phyloP scores from a whole-genome alignment of 768 basidiomycete genomes.

The Leccinellum albellum region DNA sequence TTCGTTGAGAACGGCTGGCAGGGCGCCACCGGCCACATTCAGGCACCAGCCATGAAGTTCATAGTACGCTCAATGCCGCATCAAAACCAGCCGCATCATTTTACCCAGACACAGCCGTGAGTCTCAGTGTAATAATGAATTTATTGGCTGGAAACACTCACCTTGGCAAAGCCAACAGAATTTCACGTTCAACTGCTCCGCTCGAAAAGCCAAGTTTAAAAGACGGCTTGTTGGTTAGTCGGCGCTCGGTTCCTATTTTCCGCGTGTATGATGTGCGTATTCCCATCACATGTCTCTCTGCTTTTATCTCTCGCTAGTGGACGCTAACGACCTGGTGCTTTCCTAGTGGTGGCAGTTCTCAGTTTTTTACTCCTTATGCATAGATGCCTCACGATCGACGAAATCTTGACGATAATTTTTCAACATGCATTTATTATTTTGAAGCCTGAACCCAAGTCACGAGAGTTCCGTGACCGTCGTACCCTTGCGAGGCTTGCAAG shows the following conservation, averaged over 20 bases:
- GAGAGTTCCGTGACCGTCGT: slow-evolving; percentile 27
- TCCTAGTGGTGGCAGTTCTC: slow-evolving; percentile 15
- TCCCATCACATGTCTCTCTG: not conserved
- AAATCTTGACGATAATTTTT: slow-evolving; percentile 32
- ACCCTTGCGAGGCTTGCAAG: slow-evolving; percentile 33
- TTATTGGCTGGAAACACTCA: not conserved
- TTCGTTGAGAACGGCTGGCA: not conserved
- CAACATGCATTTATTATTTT: slow-evolving; percentile 26
- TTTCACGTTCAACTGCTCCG: slow-evolving; percentile 16
- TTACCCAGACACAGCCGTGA: slow-evolving; percentile 15
- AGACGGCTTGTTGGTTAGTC: not conserved
- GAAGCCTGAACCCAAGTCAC: slow-evolving; percentile 28
- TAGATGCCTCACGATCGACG: slow-evolving; percentile 32
- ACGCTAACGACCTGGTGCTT: not conserved
- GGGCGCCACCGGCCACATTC: slow-evolving; percentile 12
- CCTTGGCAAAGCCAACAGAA: slow-evolving; percentile 2
- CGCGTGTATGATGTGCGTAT: slow-evolving; percentile 26
- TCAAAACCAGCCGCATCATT: slow-evolving; percentile 21
- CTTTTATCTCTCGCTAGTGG: not conserved
- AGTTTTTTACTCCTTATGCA: slow-evolving; percentile 26
- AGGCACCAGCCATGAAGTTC: slow-evolving; percentile 18
- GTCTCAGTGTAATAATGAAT: not conserved
- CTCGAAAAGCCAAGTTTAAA: slow-evolving; percentile 18
- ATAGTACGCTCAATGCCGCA: not conserved
- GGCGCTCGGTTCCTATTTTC: slow-evolving; percentile 13